Evolutionary conservation across 768 basidiomycete species (phyloP), one percentile per base, ranked within the genome.

Genomic region (Phanerochaete carnosa): DNA sequence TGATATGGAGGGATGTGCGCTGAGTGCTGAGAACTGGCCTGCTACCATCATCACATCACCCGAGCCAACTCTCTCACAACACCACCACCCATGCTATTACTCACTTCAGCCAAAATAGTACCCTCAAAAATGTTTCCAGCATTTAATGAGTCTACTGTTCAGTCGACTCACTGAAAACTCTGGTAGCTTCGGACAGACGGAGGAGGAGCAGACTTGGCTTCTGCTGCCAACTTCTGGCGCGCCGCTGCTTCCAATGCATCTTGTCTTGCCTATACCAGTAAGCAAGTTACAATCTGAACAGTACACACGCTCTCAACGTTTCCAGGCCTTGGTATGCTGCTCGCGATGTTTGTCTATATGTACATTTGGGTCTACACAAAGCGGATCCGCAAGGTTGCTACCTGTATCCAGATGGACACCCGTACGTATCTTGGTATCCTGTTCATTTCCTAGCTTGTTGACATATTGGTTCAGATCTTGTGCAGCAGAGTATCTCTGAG

Each of bases 401-500:
- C 94, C 6, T 86, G 94, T 54, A 97, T 97, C 61, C 90, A 92
- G 70, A 92, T 90, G 0, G 90, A 92, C 70, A 91, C 89, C 29
- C 92, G 90, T 90, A 68, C 64, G 85, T 77, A 25, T 23, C 52
- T 26, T 6, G n/a, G 25, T 53, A 23, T 15, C 19, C 19, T 39
- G 13, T 46, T 15, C 25, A 23, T 30, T 13, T 29, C 52, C 39
- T 19, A 43, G 33, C 1, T 19, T 13, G 49, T 39, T 46, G 37
- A 43, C 60, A 50, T n/a, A n/a, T 19, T 32, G 2, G 5, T 13
- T 23, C 57, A 92, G 90, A 96, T 76, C 74, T 97, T 53, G 86
- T 98, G 1, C 95, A 97, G 66, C 90, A 94, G 72, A 95, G 93
- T 29, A 90, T 92, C 3, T 91, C 89, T 0, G 95, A 98, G 73